phyloP scores from a whole-genome alignment of 169 alveolate genomes.

The Plasmodium relictum region DNA sequence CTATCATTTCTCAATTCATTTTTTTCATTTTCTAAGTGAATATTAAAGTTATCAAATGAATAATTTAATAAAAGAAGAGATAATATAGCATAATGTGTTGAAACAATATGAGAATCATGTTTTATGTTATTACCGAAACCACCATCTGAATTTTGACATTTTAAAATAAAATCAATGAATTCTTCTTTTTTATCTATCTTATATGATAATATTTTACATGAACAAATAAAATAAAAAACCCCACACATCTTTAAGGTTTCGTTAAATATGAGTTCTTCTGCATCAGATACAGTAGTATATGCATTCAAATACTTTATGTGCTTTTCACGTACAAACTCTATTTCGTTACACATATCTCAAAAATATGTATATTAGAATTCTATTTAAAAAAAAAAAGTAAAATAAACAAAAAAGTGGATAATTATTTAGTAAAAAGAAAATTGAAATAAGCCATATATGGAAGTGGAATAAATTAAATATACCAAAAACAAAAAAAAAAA shows the following conservation, averaged over 20 bases:
- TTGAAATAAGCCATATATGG: too few species aligned
- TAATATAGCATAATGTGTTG: constrained; percentile 81
- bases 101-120: constrained; percentile 83
- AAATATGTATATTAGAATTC: neutral
- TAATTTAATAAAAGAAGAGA: constrained; percentile 49
- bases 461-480: too few species aligned
- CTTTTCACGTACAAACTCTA: constrained; percentile 53
- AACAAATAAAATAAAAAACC: constrained; percentile 82
- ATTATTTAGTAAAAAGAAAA: neutral
- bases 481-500: neutral
- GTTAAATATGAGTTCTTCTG: constrained; percentile 83
- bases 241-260: constrained; percentile 87
- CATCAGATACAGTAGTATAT: constrained; percentile 65
- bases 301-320: constrained; percentile 73
- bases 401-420: too few species aligned
- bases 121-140: constrained; percentile 84
- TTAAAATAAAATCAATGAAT: constrained; percentile 61
- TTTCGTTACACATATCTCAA: constrained; percentile 1
- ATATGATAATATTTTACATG: constrained; percentile 78
- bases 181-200: constrained; percentile 79
- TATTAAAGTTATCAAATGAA: constrained; percentile 23
- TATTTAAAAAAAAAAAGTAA: neutral
- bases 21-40: neutral
- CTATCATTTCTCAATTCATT: neutral
- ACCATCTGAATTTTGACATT: constrained; percentile 82